These are phyloP conservation scores for Naganishia onofrii DNA, from an alignment of 768 basidiomycete genomes.

Conservation along the genomic window DNA sequence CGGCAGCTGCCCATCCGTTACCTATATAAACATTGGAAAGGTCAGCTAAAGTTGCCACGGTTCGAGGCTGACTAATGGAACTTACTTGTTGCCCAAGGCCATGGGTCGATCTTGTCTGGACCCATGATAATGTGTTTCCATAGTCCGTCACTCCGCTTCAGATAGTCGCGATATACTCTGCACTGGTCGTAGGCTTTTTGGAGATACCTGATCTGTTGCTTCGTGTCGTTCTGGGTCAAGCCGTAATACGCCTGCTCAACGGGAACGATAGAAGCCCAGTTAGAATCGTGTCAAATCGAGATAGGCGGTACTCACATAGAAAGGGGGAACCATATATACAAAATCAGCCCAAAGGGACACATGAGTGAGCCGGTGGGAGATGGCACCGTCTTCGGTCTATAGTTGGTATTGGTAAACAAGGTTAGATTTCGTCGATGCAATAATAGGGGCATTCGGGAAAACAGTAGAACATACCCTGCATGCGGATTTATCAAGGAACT, in stretches of 20 bases:
- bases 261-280: too few species aligned
- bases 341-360: slow-evolving; percentile 53
- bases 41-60: background rate
- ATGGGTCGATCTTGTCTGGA: slow-evolving; percentile 42
- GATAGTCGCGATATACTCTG: slow-evolving; percentile 53
- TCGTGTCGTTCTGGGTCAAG: background rate
- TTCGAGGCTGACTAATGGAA: background rate
- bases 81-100: slow-evolving; percentile 51
- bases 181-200: slow-evolving; percentile 55
- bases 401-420: background rate
- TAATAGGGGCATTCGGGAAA: background rate
- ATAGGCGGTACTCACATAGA: slow-evolving; percentile 48
- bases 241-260: slow-evolving; percentile 29
- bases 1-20: slow-evolving; percentile 55
- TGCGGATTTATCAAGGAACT: slow-evolving; percentile 25
- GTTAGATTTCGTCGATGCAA: too few species aligned
- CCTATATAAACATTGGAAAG: slow-evolving; percentile 33
- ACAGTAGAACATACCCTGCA: background rate
- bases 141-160: slow-evolving; percentile 46
- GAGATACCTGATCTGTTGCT: slow-evolving; percentile 31
- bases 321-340: slow-evolving; percentile 57
- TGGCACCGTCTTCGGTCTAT: slow-evolving; percentile 50
- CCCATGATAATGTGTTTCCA: slow-evolving; percentile 54
- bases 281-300: background rate
- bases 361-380: slow-evolving; percentile 53